Evolutionary conservation across 1,139 yeast genomes (phyloP).

Genomic region (Hyphopichia pseudoburtonii): DNA sequence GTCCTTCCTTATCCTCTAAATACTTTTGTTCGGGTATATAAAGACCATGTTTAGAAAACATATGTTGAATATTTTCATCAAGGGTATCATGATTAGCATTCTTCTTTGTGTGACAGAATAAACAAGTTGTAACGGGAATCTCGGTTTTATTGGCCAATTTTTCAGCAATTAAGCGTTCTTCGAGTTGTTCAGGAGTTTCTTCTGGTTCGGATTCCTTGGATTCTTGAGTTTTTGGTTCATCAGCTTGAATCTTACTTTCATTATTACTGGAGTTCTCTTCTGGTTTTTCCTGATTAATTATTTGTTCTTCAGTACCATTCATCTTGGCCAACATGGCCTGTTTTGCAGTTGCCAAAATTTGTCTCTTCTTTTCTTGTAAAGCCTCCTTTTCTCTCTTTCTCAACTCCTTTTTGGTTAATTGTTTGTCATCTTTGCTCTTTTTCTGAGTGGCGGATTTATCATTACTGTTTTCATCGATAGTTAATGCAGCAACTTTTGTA

Average conservation of each 20-base stretch:
- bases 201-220: conserved; percentile 19
- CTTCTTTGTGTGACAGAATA: conserved; percentile 66
- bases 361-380: conserved; percentile 58
- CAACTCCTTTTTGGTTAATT: conserved; percentile 58
- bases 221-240: conserved; percentile 9
- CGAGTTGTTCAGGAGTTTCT: conserved; percentile 39
- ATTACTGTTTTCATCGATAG: conserved; percentile 16
- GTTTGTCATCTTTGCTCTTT: conserved; percentile 26
- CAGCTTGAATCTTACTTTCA: conserved; percentile 2
- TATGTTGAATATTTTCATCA: conserved; percentile 71
- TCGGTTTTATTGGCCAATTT: conserved; percentile 64
- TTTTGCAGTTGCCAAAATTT: conserved; percentile 60
- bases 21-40: conserved; percentile 81
- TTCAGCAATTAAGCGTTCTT: conserved; percentile 53
- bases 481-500: conserved; percentile 41
- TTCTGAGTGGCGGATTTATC: neutral
- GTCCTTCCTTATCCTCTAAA: conserved; percentile 67
- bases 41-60: conserved; percentile 77
- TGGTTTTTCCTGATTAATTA: conserved; percentile 6
- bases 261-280: conserved; percentile 8
- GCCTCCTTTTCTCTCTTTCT: conserved; percentile 67
- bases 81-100: conserved; percentile 33
- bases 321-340: conserved; percentile 48
- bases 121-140: conserved; percentile 71
- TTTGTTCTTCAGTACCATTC: conserved; percentile 17